These are phyloP conservation scores for Leishmania guyanensis DNA, from an alignment of 208 protist species.

Conservation along the genomic window DNA sequence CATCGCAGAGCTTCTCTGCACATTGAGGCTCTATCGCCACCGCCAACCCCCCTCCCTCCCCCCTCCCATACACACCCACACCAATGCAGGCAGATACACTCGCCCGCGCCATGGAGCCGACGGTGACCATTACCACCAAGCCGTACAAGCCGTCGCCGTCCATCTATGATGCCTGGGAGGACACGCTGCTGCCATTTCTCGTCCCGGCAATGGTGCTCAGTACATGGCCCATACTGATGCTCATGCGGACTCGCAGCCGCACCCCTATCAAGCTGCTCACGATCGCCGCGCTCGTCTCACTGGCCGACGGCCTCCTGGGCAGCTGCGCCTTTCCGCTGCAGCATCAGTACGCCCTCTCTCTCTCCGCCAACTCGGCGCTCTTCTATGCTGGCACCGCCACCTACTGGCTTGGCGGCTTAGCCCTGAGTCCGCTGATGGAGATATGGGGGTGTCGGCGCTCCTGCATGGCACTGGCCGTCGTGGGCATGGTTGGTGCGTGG, in stretches of 20 bases:
- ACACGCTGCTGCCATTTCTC: slow-evolving; percentile 15
- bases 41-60: too few relatives aligned
- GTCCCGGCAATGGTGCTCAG: slow-evolving; percentile 19
- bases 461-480: slow-evolving; percentile 4
- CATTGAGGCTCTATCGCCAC: too few relatives aligned
- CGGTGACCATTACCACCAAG: not conserved
- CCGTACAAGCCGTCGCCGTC: not conserved
- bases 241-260: slow-evolving; percentile 1
- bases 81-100: not conserved
- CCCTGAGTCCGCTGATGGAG: slow-evolving; percentile 19
- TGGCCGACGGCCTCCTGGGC: slow-evolving; percentile 26
- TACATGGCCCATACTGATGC: slow-evolving; percentile 13
- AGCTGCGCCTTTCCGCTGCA: slow-evolving; percentile 19
- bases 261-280: slow-evolving; percentile 19
- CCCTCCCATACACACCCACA: not conserved
- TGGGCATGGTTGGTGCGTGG: slow-evolving; percentile 6
- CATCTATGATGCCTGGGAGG: slow-evolving; percentile 21
- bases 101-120: not conserved
- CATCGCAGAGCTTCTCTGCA: too few relatives aligned
- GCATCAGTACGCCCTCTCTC: slow-evolving; percentile 26
- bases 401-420: slow-evolving; percentile 19
- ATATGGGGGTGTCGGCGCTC: slow-evolving; percentile 2
- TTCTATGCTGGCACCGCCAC: slow-evolving; percentile 17
- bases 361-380: slow-evolving; percentile 9
- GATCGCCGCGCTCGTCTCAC: slow-evolving; percentile 10